These are phyloP conservation scores for Asclepias syriaca DNA, from an alignment of 257 asterid genomes.

Conservation along the genomic window DNA sequence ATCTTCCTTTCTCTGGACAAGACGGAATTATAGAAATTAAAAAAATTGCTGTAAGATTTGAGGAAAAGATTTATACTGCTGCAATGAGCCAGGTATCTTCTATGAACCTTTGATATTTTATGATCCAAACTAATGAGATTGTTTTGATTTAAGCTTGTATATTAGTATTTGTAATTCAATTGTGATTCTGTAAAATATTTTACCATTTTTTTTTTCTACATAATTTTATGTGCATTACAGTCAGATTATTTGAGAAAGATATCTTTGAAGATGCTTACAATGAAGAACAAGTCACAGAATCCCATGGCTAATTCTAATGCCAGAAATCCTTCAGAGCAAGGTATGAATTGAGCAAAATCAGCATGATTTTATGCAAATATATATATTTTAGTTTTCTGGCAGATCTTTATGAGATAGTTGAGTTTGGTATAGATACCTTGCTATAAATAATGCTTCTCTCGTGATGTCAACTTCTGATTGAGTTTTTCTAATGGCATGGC, in stretches of 20 bases:
- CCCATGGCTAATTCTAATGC: conserved; percentile 48
- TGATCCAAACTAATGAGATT: background rate
- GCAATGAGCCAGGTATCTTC: conserved; percentile 70
- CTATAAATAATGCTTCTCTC: background rate
- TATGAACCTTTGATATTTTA: background rate
- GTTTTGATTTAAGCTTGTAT: background rate
- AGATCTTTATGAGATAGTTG: background rate
- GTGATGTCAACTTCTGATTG: background rate
- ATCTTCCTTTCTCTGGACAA: conserved; percentile 78
- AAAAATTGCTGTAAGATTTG: conserved; percentile 78
- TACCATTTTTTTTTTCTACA: background rate
- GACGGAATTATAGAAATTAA: conserved; percentile 78
- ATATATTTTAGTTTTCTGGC: background rate
- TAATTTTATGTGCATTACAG: conserved; percentile 35
- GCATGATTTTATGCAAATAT: background rate
- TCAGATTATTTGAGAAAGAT: conserved; percentile 79
- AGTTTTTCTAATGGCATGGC: background rate
- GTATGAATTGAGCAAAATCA: conserved; percentile 27
- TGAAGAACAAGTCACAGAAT: conserved; percentile 72
- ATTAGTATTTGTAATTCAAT: background rate
- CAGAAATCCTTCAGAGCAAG: conserved; percentile 58
- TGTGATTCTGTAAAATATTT: background rate
- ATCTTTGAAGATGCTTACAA: conserved; percentile 75
- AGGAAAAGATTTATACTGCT: conserved; percentile 71
- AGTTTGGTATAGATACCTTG: background rate